Evolutionary conservation across 768 basidiomycete species (phyloP).

Genomic region (Tulasnella sp.): DNA sequence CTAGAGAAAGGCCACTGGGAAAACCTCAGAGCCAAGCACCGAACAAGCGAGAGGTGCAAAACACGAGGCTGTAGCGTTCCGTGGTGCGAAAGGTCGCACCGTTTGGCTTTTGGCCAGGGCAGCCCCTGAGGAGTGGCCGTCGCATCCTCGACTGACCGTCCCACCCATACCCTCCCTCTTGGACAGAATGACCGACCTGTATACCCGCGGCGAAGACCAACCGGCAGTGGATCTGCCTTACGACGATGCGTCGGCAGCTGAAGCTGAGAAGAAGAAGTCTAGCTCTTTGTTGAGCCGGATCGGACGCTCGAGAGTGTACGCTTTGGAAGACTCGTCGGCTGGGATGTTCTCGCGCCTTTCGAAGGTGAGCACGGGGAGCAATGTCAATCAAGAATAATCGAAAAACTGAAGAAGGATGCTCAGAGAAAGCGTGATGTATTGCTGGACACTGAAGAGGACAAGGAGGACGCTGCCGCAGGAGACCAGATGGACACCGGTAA

Average conservation of each 20-base stretch:
- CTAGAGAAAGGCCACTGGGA: too few relatives aligned
- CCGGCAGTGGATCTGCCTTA: neutral
- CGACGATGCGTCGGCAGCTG: neutral
- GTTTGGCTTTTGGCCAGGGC: neutral
- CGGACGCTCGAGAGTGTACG: slow-evolving; percentile 60
- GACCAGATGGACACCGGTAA: slow-evolving; percentile 24
- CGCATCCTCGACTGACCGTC: neutral
- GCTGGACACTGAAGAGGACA: slow-evolving; percentile 27
- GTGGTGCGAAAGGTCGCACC: neutral
- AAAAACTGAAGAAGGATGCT: slow-evolving; percentile 9
- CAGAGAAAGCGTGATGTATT: slow-evolving; percentile 36
- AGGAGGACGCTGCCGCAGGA: neutral
- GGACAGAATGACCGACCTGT: neutral
- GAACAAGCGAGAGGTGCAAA: neutral
- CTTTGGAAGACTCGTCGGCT: slow-evolving; percentile 56
- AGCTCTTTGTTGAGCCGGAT: slow-evolving; percentile 34
- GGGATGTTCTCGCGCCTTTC: slow-evolving; percentile 32
- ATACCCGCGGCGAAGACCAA: neutral
- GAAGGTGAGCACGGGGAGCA: slow-evolving; percentile 63
- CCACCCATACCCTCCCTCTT: neutral
- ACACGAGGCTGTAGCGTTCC: neutral
- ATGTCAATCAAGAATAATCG: slow-evolving; percentile 33
- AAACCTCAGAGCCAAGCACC: too few relatives aligned
- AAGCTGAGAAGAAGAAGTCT: neutral
- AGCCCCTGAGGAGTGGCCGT: too few relatives aligned